Conservation (phyloP, 495 filamentous ascomycete genomes). For the Chlorociboria aeruginascens region DNA sequence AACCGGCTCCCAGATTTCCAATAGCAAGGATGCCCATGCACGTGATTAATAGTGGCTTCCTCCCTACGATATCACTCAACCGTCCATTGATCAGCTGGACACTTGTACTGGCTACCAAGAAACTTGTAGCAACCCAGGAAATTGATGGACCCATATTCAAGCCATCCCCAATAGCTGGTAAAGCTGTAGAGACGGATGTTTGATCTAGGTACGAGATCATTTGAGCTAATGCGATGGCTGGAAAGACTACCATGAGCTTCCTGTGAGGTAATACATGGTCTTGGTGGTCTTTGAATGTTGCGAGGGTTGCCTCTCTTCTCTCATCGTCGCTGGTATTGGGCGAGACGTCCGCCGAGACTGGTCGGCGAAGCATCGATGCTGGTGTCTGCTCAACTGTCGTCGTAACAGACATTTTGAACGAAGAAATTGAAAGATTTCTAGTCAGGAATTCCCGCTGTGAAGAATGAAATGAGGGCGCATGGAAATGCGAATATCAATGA, state of each 20-base stretch:
- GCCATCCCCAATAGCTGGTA: conserved; percentile 24
- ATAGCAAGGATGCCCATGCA: conserved; percentile 16
- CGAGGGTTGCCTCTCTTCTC: no score
- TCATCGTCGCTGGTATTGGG: no score
- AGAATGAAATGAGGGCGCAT: no score
- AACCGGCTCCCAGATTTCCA: conserved; percentile 9
- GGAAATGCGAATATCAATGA: no score
- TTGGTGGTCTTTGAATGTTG: no score
- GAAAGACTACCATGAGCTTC: conserved; percentile 20
- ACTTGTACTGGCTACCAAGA: conserved; percentile 22
- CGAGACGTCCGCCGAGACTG: no score
- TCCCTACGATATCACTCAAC: conserved; percentile 27
- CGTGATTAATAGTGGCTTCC: conserved; percentile 19
- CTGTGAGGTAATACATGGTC: conserved; percentile 24
- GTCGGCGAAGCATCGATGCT: no score
- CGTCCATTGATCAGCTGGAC: conserved; percentile 26
- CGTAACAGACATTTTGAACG: no score
- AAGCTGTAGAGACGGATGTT: conserved; percentile 21
- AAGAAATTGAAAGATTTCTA: no score
- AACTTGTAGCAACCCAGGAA: conserved; percentile 24
- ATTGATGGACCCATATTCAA: conserved; percentile 20
- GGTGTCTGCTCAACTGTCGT: no score
- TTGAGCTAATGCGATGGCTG: conserved; percentile 18
- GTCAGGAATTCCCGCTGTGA: no score
- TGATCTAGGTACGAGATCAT: conserved; percentile 24